Evolutionary conservation across 148 eudicot species (phyloP).

Genomic region (Vaccinium darrowii): DNA sequence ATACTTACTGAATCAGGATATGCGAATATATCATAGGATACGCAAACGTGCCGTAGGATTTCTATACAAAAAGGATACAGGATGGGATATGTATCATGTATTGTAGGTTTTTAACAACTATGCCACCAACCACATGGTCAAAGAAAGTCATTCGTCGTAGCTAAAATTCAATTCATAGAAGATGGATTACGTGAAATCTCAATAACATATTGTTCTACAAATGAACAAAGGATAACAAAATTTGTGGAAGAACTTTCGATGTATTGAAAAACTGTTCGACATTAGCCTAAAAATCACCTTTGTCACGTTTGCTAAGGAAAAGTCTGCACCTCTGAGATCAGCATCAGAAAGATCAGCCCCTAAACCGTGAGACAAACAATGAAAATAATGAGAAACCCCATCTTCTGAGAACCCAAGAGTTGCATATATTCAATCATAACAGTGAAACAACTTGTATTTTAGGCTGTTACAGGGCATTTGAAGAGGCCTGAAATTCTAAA

Average conservation of each 20-base stretch:
- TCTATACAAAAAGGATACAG: no score
- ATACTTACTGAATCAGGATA: no score
- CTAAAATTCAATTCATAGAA: not conserved
- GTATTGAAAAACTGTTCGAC: not conserved
- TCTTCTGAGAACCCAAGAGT: not conserved
- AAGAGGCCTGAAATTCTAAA: not conserved
- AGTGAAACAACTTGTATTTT: not conserved
- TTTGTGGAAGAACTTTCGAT: not conserved
- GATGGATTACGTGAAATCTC: no score
- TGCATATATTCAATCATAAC: not conserved
- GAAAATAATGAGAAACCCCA: not conserved
- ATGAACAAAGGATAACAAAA: not conserved
- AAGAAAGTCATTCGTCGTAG: not conserved
- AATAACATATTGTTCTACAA: not conserved
- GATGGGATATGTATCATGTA: no score
- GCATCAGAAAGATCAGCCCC: slow-evolving; percentile 98
- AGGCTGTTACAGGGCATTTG: not conserved
- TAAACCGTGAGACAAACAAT: slow-evolving; percentile 27
- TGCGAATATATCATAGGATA: no score
- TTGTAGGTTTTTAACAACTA: no score
- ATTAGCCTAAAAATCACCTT: slow-evolving; percentile 44
- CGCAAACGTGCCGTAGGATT: no score
- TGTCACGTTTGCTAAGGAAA: slow-evolving; percentile 82
- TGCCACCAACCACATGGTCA: no score
- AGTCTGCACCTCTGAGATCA: slow-evolving; percentile 93